Evolutionary conservation across 208 protist species (phyloP).

Genomic region (Leishmania mexicana): DNA sequence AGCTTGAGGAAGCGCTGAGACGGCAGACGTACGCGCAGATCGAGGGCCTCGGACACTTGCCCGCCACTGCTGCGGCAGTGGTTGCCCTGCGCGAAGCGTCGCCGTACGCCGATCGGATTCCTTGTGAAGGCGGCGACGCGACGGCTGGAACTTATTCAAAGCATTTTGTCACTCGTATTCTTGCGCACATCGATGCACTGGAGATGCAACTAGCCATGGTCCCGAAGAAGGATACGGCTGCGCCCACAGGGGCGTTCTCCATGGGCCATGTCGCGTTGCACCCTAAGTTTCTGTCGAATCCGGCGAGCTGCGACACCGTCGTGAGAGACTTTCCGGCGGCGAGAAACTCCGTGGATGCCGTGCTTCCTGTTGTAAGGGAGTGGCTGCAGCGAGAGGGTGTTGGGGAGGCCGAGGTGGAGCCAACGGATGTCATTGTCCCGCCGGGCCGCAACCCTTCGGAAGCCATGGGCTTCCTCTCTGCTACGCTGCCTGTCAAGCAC

Average conservation of each 20-base stretch:
- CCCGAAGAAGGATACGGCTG: neutral
- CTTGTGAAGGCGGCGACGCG: neutral
- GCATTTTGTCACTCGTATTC: slow-evolving; percentile 38
- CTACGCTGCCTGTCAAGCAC: slow-evolving; percentile 59
- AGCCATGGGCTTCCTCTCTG: slow-evolving; percentile 65
- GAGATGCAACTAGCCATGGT: slow-evolving; percentile 25
- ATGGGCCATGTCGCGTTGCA: neutral
- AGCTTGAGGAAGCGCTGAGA: slow-evolving; percentile 60
- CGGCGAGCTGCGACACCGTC: neutral
- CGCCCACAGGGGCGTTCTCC: neutral
- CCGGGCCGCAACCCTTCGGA: slow-evolving; percentile 52
- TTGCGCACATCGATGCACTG: slow-evolving; percentile 40
- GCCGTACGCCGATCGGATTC: neutral
- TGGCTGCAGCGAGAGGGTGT: slow-evolving; percentile 79
- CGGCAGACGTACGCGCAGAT: slow-evolving; percentile 34
- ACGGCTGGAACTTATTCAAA: neutral
- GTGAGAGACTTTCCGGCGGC: neutral
- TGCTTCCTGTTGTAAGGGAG: slow-evolving; percentile 50
- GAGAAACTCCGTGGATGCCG: neutral
- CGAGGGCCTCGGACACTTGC: neutral
- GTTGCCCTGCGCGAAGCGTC: neutral
- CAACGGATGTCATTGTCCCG: slow-evolving; percentile 53
- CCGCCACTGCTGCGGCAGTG: neutral
- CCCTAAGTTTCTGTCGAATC: neutral
- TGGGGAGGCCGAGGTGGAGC: slow-evolving; percentile 63